These are phyloP conservation scores for Leptographium procerum DNA, from an alignment of 2,329 filamentous ascomycete species.

Conservation along the genomic window DNA sequence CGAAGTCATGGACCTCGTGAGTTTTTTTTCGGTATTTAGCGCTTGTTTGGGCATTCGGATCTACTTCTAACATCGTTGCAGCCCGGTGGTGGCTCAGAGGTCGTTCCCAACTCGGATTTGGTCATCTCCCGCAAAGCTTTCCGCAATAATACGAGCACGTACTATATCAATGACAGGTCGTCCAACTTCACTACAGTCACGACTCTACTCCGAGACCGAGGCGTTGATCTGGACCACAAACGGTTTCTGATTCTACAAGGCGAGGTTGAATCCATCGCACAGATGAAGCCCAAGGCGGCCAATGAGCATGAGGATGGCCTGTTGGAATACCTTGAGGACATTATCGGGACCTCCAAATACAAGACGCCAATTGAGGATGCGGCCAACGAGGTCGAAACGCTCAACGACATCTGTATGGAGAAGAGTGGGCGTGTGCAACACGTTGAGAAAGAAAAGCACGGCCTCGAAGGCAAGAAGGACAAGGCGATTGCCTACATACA, in stretches of 20 bases:
- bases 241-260: slow-evolving; percentile 94
- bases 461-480: slow-evolving; percentile 92
- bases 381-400: slow-evolving; percentile 74
- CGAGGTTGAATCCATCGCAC: slow-evolving; percentile 95
- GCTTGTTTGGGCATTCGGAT: slow-evolving; percentile 3
- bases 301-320: slow-evolving; percentile 95
- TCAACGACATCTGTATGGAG: slow-evolving; percentile 91
- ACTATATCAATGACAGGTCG: slow-evolving; percentile 84
- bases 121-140: slow-evolving; percentile 88
- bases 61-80: slow-evolving; percentile 22
- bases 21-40: slow-evolving; percentile 11
- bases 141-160: slow-evolving; percentile 97
- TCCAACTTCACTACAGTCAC: slow-evolving; percentile 92
- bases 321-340: slow-evolving; percentile 93
- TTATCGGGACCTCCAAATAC: slow-evolving; percentile 97
- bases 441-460: slow-evolving; percentile 92
- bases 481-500: slow-evolving; percentile 79
- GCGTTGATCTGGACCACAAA: slow-evolving; percentile 95
- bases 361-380: slow-evolving; percentile 95
- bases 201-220: slow-evolving; percentile 71
- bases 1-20: slow-evolving; percentile 75
- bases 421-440: slow-evolving; percentile 94
- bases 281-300: slow-evolving; percentile 95
- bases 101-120: slow-evolving; percentile 73
- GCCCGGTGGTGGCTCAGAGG: slow-evolving; percentile 61